Conservation (phyloP, 306 rosid species). For the Cucurbita pepo region DNA sequence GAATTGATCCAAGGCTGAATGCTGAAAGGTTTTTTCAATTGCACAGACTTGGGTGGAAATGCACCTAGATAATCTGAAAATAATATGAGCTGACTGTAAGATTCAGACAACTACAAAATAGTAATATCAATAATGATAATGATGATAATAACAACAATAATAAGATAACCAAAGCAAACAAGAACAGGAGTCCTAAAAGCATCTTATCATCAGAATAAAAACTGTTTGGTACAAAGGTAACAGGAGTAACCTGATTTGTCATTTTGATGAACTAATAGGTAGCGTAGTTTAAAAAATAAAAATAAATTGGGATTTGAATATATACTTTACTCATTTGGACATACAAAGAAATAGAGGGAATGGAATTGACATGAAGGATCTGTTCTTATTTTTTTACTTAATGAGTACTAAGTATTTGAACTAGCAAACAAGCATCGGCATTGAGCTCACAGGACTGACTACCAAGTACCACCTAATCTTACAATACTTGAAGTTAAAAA, state of each 20-base stretch:
- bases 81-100: slow-evolving; percentile 6
- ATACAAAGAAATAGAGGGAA: background rate
- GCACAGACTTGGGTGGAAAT: slow-evolving; percentile 72
- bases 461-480: background rate
- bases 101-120: background rate
- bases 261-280: background rate
- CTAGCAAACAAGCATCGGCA: background rate
- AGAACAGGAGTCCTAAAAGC: background rate
- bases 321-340: background rate
- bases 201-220: background rate
- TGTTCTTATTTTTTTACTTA: background rate
- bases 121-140: background rate
- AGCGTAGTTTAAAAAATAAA: background rate
- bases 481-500: background rate
- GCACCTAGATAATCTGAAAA: slow-evolving; percentile 45
- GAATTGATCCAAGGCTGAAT: slow-evolving; percentile 78
- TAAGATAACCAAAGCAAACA: background rate
- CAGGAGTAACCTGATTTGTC: background rate
- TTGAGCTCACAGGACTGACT: background rate
- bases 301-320: background rate
- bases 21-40: slow-evolving; percentile 61
- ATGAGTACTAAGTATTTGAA: background rate
- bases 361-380: background rate
- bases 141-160: background rate
- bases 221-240: background rate